phyloP scores from a whole-genome alignment of 139 green algal genomes.

The Auxenochlorella pyrenoidosa region DNA sequence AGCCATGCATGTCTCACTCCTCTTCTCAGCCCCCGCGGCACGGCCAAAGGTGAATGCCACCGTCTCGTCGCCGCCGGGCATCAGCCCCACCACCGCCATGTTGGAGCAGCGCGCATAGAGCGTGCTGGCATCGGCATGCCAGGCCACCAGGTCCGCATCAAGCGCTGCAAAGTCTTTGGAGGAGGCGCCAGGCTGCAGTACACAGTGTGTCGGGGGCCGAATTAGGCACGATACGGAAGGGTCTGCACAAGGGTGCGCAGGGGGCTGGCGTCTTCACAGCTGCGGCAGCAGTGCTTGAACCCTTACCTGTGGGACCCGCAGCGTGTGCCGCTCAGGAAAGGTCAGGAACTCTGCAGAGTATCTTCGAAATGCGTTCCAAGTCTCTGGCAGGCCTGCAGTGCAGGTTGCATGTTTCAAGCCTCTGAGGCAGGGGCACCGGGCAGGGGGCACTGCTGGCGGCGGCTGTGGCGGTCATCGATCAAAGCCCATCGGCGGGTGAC shows the following conservation, averaged over 20 bases:
- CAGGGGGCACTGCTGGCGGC: not conserved
- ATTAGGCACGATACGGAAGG: not conserved
- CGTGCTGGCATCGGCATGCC: not conserved
- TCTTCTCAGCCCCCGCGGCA: not conserved
- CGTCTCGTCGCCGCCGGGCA: not conserved
- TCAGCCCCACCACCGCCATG: constrained; percentile 13
- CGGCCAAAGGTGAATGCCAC: not conserved
- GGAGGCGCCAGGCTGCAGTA: not conserved
- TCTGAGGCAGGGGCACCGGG: not conserved
- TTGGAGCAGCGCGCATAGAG: not conserved
- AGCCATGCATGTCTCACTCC: not conserved
- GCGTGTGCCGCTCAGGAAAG: not conserved
- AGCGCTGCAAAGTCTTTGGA: not conserved
- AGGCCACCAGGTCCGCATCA: not conserved
- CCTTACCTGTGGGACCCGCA: not conserved
- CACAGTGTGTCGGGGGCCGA: not conserved
- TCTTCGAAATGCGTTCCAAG: not conserved
- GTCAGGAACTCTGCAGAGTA: not conserved
- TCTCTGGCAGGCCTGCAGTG: not conserved
- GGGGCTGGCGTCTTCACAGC: not conserved
- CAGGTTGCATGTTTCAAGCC: too few relatives aligned
- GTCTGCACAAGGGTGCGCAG: not conserved
- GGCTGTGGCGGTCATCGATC: not conserved
- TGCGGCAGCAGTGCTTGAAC: not conserved
- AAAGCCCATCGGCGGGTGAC: too few relatives aligned